Evolutionary conservation across 768 basidiomycete genomes (phyloP), one percentile per base, ranked within the genome.

Genomic region (Amanita polypyramis): DNA sequence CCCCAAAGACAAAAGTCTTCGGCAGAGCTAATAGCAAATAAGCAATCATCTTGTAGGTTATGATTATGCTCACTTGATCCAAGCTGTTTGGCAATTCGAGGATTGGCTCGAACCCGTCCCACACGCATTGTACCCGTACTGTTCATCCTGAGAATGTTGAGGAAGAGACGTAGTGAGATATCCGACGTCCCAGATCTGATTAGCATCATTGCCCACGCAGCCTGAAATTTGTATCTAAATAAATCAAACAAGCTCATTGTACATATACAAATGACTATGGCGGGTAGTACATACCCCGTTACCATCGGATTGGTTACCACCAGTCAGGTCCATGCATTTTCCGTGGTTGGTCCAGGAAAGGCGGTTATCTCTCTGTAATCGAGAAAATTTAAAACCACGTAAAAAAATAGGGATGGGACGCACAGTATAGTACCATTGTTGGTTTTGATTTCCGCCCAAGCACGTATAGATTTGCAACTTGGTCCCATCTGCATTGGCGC

Each of bases 1-100:
- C 72, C 81, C 76, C 79, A 87, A 1, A 86, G 53, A 49, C 85
- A 87, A 60, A 83, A 86, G 55, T 88, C 85, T 63, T 79, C 58
- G 1, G 64, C 64, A 40, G 70, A 69, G 61, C 82, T 85, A 3
- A 59, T 50, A 41, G 42, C 34, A 29, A 29, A 6, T 11, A 8
- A 14, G 41, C 47, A 40, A 53, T 8, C 32, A n/a, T 1, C n/a
- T 9, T 12, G 9, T 34, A n/a, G 25, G 38, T 52, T 30, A 29
- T 36, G 63, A 62, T 62, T 25, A 62, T 9, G 74, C 69, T 50
- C 60, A 73, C 76, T 85, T 85, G 49, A 81, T 65, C 62, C 77
- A 76, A 7, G 71, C 65, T 0, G 84, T 88, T 62, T 89, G 86
- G 61, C 86, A 89, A 30, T 76, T 61, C 0, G 85, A 84, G 7